Conservation (phyloP, 1,284 basidiomycete species). For the Sporisorium iseilematis-ciliati region DNA sequence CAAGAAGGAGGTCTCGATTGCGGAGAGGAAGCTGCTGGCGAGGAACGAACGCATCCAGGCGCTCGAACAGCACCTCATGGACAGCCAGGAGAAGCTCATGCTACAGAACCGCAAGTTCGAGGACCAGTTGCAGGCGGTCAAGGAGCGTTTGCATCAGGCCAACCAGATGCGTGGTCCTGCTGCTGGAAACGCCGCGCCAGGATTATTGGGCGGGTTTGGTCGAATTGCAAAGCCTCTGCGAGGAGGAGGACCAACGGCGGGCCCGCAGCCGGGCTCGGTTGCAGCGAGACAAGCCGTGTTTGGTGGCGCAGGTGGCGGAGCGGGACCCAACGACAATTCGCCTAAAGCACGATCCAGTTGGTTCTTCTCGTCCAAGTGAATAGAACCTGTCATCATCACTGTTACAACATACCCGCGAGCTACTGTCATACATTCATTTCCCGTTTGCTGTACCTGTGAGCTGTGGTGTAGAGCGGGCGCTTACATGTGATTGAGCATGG, state of each 20-base stretch:
- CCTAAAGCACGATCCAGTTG: conserved; percentile 58
- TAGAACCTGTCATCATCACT: background rate
- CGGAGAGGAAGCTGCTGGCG: conserved; percentile 93
- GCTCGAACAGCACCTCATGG: conserved; percentile 88
- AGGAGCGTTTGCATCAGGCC: conserved; percentile 90
- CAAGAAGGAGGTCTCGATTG: conserved; percentile 97
- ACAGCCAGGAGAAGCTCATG: conserved; percentile 90
- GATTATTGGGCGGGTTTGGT: conserved; percentile 82
- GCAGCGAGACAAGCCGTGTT: conserved; percentile 44
- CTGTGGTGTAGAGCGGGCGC: background rate
- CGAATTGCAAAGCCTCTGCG: conserved; percentile 96
- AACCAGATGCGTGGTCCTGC: conserved; percentile 76
- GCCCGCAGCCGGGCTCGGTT: conserved; percentile 43
- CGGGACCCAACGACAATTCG: conserved; percentile 47
- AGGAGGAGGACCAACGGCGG: conserved; percentile 75
- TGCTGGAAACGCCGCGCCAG: conserved; percentile 59
- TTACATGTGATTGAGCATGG: too few relatives aligned
- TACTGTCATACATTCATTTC: background rate
- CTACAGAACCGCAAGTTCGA: conserved; percentile 96
- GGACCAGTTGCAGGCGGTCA: conserved; percentile 88
- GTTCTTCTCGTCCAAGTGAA: conserved; percentile 63
- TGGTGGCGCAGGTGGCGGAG: conserved; percentile 8
- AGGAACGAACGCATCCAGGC: conserved; percentile 89
- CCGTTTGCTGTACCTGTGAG: background rate
- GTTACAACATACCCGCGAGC: conserved; percentile 16